Conservation (phyloP, 2,329 filamentous ascomycete species). For the Calonectria honghensis region DNA sequence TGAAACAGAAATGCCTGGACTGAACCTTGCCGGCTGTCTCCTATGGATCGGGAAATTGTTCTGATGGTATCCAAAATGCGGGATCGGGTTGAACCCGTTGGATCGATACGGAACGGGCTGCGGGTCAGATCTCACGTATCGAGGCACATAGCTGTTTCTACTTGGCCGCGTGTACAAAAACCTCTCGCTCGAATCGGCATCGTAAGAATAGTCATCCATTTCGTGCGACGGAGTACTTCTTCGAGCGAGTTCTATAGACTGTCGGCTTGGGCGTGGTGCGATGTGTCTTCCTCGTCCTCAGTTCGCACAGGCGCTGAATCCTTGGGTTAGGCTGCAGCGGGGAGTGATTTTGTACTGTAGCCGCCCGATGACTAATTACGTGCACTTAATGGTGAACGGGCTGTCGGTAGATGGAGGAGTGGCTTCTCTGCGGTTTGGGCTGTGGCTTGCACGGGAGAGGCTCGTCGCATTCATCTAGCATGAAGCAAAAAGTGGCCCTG, state of each 20-base stretch:
- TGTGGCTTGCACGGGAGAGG: background rate
- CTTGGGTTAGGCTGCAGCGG: background rate
- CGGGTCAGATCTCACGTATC: constrained; percentile 6
- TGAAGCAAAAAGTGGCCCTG: background rate
- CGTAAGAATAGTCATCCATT: constrained; percentile 19
- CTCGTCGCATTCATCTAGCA: background rate
- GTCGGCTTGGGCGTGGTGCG: background rate
- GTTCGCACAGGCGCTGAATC: background rate
- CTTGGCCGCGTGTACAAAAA: background rate
- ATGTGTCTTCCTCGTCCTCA: background rate
- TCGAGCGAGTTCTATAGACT: background rate
- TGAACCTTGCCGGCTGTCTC: background rate
- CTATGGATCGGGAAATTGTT: background rate
- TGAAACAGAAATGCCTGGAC: background rate
- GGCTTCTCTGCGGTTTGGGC: background rate
- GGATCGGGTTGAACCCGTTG: background rate
- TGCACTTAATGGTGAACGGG: background rate
- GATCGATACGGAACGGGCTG: constrained; percentile 12
- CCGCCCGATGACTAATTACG: background rate
- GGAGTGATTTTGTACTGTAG: background rate
- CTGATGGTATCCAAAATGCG: background rate
- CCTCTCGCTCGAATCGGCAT: background rate
- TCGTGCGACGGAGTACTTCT: background rate
- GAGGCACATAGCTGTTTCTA: background rate
- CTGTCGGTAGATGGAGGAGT: background rate